Evolutionary conservation across 2,329 filamentous ascomycete genomes (phyloP), one percentile per base, ranked within the genome.

Genomic region (Plenodomus tracheiphilus): DNA sequence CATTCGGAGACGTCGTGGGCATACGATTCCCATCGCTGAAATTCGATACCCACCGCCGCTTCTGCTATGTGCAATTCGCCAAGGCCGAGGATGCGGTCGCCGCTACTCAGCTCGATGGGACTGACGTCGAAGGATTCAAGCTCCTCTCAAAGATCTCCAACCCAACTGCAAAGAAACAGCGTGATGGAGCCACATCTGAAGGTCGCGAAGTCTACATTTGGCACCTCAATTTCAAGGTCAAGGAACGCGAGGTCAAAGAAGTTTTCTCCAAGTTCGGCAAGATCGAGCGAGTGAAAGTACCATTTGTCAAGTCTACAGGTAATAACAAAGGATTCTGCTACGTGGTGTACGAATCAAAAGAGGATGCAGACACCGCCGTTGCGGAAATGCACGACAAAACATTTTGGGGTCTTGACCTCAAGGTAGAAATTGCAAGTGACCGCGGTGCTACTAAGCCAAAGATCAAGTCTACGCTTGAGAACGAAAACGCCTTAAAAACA

Each of bases 1-100:
- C 78, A 49, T 93, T 86, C 64, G 94, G 94, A 37, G 85, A 93
- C 37, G 86, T 99, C 46, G 79, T 96, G 46, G 89, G 87, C 63
- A 81, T 97, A 43, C 87, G 94, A 18, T 94, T 94, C 75, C 94
- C 94, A 2, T 96, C 91, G 47, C 82, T 99, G 43, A 95, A 95
- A 69, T 91, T 82, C 71, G 93, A 97, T 64, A 86, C 87, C 1
- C 86, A 89, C 61, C 89, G 94, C 25, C 87, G 94, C 19, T 99
- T 99, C 75, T 97, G 92, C 76, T 99, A 99, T 71, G 81, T 97
- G 6, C 90, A 95, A n/a, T 97, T 97, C 69, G 81, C 85, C 40
- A 84, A 85, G 15, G 53, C 64, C 11, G 59, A 67, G 11, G 56
- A 67, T 41, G 71, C 72, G 1, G 42, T 63, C 19, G 65, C 69